A percentile compares a stretch with the other conserved stretches of the same genome.
Conservation (phyloP, 2,329 filamentous ascomycete species). For the Colletotrichum liaoningense region DNA sequence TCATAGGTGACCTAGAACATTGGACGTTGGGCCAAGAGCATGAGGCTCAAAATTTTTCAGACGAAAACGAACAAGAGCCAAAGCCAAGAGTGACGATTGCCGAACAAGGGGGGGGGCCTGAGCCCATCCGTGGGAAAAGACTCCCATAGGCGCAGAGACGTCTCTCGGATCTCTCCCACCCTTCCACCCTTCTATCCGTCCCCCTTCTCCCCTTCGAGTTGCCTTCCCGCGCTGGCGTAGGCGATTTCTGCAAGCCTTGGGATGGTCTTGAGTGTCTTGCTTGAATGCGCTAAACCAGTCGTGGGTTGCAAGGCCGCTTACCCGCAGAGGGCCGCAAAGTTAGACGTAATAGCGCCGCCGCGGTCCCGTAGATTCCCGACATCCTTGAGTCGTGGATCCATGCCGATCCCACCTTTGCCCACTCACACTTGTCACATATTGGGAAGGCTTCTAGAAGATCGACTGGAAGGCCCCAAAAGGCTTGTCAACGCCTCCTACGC, state of each 20-base stretch:
- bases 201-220: background rate
- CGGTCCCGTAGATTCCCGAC: slow-evolving; percentile 31
- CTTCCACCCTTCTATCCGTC: background rate
- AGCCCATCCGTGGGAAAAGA: background rate
- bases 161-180: background rate
- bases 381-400: slow-evolving; percentile 24
- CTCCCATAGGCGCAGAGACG: slow-evolving; percentile 9
- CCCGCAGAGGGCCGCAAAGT: slow-evolving; percentile 12
- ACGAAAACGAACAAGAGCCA: background rate
- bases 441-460: slow-evolving; percentile 36
- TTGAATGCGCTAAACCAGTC: slow-evolving; percentile 16
- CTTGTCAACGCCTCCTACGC: slow-evolving; percentile 28
- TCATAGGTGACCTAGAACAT: background rate
- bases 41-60: slow-evolving; percentile 27
- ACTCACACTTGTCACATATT: slow-evolving; percentile 10
- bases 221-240: background rate
- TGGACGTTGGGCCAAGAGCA: slow-evolving; percentile 31
- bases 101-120: slow-evolving; percentile 24
- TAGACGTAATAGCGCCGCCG: slow-evolving; percentile 27
- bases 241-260: background rate
- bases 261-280: background rate
- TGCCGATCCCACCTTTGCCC: background rate
- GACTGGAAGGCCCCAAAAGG: background rate
- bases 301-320: slow-evolving; percentile 6
- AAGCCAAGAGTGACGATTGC: slow-evolving; percentile 29